Base-by-base conservation (phyloP, 2,329 filamentous ascomycete genomes). In the Pseudogymnoascus sp. region DNA sequence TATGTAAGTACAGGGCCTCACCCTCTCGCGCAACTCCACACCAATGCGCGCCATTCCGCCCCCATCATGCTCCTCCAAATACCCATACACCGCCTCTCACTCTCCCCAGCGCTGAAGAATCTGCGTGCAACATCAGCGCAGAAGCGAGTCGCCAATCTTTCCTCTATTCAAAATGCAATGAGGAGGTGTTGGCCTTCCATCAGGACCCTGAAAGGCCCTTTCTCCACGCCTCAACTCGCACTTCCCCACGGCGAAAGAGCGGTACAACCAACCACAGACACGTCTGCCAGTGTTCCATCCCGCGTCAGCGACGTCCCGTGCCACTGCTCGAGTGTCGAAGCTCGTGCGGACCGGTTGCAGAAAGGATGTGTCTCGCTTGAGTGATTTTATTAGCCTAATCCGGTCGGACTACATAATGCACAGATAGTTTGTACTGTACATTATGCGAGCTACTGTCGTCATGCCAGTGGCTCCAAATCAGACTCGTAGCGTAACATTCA, bases 61-160 rank as follows among this genome's bases (percentile, higher is more conserved):
- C 12, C 16, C n/a, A 11, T 28, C 50, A 19, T 53, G 46, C n/a
- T 56, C 50, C n/a, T 33, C 50, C 16, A 56, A 14, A 56, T 56
- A 56, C 50, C 50, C 50, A 56, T 56, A 56, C 50, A 56, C 50
- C 50, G 50, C 50, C 50, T 56, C 50, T 31, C 28, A 31, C 8
- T 46, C 22, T 7, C 26, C 43, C 41, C 19, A 5, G 16, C 50
- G 28, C 28, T 56, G 50, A 19, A 35, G 50, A 56, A 56, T 56
- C 14, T 4, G 50, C 28, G 3, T 35, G 50, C 11, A 35, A 4
- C 50, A 56, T 31, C 28, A 33, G 2, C 50, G 22, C n/a, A 12
- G 50, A 56, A 33, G 50, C 50, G 16, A 14, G 31, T 7, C 31
- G 31, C 31, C 10, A 33, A 33, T 33, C 31, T 33, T 33, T 33